Evolutionary conservation across 805 yeast genomes (phyloP).

Genomic region (Wickerhamiella shivajii): DNA sequence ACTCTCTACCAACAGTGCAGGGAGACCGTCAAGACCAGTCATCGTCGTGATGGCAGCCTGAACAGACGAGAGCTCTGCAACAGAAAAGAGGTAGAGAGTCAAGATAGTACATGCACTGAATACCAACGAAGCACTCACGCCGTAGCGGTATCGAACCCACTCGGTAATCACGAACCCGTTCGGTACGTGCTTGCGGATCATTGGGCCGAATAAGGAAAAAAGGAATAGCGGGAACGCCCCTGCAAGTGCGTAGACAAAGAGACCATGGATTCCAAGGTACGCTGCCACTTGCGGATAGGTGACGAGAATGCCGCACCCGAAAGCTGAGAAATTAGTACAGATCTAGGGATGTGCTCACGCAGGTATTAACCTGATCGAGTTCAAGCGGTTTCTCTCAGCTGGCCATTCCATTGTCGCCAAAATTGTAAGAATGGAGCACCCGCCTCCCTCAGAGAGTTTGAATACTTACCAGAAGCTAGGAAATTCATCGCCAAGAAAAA

Average conservation of each 20-base stretch:
- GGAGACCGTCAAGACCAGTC: conserved; percentile 66
- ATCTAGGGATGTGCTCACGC: conserved; percentile 49
- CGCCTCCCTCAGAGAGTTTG: conserved; percentile 13
- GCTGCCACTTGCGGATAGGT: conserved; percentile 83
- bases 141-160: conserved; percentile 82
- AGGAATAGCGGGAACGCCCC: conserved; percentile 75
- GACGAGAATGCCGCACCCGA: conserved; percentile 80
- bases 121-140: conserved; percentile 55
- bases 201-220: conserved; percentile 75
- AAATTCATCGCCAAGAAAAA: conserved; percentile 75
- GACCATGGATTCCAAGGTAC: conserved; percentile 73
- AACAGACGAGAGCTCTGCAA: conserved; percentile 72
- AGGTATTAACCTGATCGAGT: conserved; percentile 74
- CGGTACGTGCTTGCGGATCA: conserved; percentile 64
- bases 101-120: conserved; percentile 69
- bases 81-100: conserved; percentile 75
- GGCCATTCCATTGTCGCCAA: background rate
- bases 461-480: conserved; percentile 57
- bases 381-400: conserved; percentile 64
- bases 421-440: conserved; percentile 16
- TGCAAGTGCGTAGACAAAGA: conserved; percentile 60
- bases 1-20: conserved; percentile 73
- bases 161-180: conserved; percentile 85
- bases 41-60: conserved; percentile 61
- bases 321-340: conserved; percentile 30